These are phyloP conservation scores for Pseudotulostoma volvatum DNA, from an alignment of 495 filamentous ascomycete species.

Conservation along the genomic window DNA sequence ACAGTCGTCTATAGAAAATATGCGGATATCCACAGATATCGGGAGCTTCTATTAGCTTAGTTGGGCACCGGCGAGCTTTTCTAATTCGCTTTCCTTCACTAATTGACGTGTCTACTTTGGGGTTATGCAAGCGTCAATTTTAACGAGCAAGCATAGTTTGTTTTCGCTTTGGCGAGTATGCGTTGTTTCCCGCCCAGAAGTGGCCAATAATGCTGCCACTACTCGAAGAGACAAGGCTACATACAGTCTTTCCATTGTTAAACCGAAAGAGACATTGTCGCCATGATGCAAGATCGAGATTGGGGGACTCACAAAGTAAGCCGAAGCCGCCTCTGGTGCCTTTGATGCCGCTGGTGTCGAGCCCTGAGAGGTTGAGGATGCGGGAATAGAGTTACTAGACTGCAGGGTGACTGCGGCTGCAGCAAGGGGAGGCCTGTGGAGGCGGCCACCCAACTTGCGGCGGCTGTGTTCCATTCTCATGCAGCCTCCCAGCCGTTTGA, in stretches of 20 bases:
- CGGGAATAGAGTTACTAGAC: background rate
- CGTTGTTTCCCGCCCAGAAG: constrained; percentile 35
- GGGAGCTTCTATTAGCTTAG: background rate
- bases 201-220: constrained; percentile 25
- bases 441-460: background rate
- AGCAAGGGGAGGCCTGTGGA: background rate
- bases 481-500: background rate
- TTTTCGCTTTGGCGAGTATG: background rate
- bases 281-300: background rate
- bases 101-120: background rate
- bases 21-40: background rate
- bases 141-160: background rate
- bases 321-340: background rate
- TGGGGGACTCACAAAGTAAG: background rate
- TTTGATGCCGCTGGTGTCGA: background rate
- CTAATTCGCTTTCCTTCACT: background rate
- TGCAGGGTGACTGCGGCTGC: background rate
- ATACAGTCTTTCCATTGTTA: background rate
- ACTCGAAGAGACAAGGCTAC: background rate
- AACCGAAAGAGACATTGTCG: background rate
- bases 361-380: background rate
- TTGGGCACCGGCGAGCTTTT: background rate
- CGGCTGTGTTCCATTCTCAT: background rate
- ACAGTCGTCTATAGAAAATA: background rate
- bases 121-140: background rate